Percentiles rank a stretch among this genome's conserved stretches.
phyloP scores from a whole-genome alignment of 2,329 filamentous ascomycete species.

The Dryadomyces sulphureus region DNA sequence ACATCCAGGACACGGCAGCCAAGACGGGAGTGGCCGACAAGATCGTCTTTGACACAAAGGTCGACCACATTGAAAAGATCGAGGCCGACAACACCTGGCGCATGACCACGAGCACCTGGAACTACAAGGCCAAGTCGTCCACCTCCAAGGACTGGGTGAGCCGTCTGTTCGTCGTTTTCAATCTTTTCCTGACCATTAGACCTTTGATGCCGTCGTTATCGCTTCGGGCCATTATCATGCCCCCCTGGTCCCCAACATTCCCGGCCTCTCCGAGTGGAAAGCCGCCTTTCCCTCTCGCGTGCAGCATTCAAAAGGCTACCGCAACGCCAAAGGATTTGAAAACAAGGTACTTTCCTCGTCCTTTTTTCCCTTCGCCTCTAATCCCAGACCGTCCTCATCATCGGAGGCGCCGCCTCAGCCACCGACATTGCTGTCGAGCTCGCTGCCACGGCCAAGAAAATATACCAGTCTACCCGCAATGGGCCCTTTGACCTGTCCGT shows the following conservation, averaged over 20 bases:
- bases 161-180: not conserved
- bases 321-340: slow-evolving; percentile 27
- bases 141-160: not conserved
- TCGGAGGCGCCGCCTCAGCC: slow-evolving; percentile 35
- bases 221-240: slow-evolving; percentile 54
- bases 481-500: slow-evolving; percentile 44
- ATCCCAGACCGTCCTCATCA: slow-evolving; percentile 25
- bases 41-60: slow-evolving; percentile 43
- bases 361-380: not conserved
- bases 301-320: slow-evolving; percentile 59
- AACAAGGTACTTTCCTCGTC: not conserved
- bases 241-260: slow-evolving; percentile 44
- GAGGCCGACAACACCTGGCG: not conserved
- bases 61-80: slow-evolving; percentile 33
- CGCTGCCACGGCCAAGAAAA: slow-evolving; percentile 19
- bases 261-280: slow-evolving; percentile 45
- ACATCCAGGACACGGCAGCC: slow-evolving; percentile 43
- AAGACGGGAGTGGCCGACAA: slow-evolving; percentile 31
- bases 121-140: not conserved
- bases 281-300: slow-evolving; percentile 33
- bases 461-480: slow-evolving; percentile 39
- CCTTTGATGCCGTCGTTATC: slow-evolving; percentile 51
- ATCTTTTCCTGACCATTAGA: slow-evolving; percentile 8
- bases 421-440: slow-evolving; percentile 27
- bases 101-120: slow-evolving; percentile 3